A percentile compares a stretch with the other conserved stretches of the same genome.
phyloP scores from a whole-genome alignment of 129 eudicot species.

The Mikania micrantha region DNA sequence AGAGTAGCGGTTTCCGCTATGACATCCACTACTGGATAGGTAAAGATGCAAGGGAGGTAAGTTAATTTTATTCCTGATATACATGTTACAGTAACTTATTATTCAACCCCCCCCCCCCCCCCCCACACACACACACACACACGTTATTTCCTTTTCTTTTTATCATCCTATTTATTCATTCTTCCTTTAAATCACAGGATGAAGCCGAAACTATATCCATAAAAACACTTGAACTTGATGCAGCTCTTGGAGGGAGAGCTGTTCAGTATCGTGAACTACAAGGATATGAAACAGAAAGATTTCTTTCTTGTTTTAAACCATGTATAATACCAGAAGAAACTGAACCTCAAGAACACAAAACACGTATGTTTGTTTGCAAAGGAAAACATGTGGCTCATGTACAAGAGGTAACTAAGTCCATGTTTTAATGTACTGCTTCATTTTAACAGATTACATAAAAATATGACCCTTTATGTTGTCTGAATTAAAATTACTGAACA shows the following conservation, averaged over 20 bases:
- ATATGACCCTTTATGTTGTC: background rate
- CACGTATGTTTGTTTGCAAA: conserved; percentile 62
- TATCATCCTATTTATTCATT: background rate
- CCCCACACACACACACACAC: too few relatives aligned
- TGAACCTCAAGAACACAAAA: conserved; percentile 56
- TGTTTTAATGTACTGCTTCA: conserved; percentile 1
- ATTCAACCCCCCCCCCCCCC: too few relatives aligned
- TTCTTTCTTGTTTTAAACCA: conserved; percentile 75
- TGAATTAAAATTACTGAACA: background rate
- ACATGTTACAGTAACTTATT: background rate
- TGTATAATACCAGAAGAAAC: conserved; percentile 64
- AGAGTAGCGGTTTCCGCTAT: conserved; percentile 62
- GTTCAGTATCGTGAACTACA: conserved; percentile 88
- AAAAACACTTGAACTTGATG: conserved; percentile 69
- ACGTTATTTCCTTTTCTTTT: background rate
- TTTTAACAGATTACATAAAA: background rate
- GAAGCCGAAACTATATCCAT: conserved; percentile 17
- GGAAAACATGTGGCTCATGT: conserved; percentile 91
- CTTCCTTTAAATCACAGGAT: conserved; percentile 6
- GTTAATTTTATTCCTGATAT: conserved; percentile 9
- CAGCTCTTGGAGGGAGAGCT: conserved; percentile 63
- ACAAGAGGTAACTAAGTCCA: conserved; percentile 55
- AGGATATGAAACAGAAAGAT: conserved; percentile 74
- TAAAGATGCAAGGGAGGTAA: conserved; percentile 82
- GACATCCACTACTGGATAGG: conserved; percentile 97